These are phyloP conservation scores for Globisporangium paddicum DNA, from an alignment of 352 stramenopile species.

Conservation along the genomic window DNA sequence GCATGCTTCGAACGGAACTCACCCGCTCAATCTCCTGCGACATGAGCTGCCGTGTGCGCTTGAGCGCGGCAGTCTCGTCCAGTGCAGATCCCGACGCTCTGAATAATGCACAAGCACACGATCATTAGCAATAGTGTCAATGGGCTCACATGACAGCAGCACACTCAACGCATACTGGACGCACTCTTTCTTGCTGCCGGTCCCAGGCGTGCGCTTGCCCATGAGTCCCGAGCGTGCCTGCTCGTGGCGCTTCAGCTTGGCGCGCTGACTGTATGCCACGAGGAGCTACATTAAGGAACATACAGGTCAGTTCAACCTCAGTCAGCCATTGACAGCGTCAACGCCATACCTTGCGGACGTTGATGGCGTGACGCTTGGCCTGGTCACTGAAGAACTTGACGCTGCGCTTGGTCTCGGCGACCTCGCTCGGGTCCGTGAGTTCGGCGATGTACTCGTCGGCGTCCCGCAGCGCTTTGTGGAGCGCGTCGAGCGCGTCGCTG, in stretches of 20 bases:
- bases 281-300: constrained; percentile 33
- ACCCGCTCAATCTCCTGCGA: constrained; percentile 69
- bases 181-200: constrained; percentile 20
- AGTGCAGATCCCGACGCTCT: constrained; percentile 29
- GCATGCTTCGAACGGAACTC: constrained; percentile 52
- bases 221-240: constrained; percentile 46
- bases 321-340: background rate
- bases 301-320: background rate
- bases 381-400: constrained; percentile 26
- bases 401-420: constrained; percentile 16
- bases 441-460: constrained; percentile 46
- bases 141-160: background rate
- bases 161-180: background rate
- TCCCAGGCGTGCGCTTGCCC: constrained; percentile 14
- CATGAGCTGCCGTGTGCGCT: constrained; percentile 64
- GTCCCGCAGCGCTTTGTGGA: constrained; percentile 26
- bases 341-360: constrained; percentile 44
- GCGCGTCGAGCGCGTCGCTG: constrained; percentile 33
- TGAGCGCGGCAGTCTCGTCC: constrained; percentile 59
- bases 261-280: constrained; percentile 54
- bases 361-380: constrained; percentile 30
- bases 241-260: constrained; percentile 53
- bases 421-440: constrained; percentile 26
- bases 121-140: background rate
- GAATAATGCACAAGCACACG: background rate